A percentile compares a stretch with the other conserved stretches of the same genome.
These are phyloP conservation scores for Luzula sylvatica DNA, from an alignment of 176 grass and related monocot genomes.

Conservation along the genomic window DNA sequence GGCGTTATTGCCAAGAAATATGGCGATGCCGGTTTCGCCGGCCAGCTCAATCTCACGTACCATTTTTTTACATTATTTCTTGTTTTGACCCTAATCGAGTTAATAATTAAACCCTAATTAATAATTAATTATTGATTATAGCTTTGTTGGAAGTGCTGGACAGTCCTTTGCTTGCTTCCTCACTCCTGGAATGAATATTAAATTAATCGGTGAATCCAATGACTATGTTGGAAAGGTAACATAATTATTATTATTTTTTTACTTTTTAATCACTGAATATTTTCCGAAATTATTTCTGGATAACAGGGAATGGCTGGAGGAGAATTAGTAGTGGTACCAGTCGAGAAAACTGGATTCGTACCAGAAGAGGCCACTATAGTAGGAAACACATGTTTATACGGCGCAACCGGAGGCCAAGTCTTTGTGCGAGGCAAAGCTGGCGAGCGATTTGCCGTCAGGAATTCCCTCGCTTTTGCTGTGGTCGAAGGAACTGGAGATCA, in stretches of 20 bases:
- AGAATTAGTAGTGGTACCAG: conserved; percentile 86
- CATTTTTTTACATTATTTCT: conserved; percentile 9
- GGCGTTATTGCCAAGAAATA: conserved; percentile 99
- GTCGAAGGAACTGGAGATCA: conserved; percentile 99
- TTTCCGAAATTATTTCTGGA: too few relatives aligned
- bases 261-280: too few relatives aligned
- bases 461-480: conserved; percentile 90
- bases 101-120: conserved; percentile 2
- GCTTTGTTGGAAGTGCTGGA: conserved; percentile 94
- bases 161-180: conserved; percentile 97
- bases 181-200: conserved; percentile 96
- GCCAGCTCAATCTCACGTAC: conserved; percentile 90
- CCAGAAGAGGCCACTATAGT: conserved; percentile 97
- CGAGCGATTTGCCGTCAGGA: conserved; percentile 96
- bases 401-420: conserved; percentile 93
- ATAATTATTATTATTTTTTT: background rate
- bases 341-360: conserved; percentile 69
- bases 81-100: conserved; percentile 1
- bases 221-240: conserved; percentile 98
- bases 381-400: conserved; percentile 98
- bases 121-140: conserved; percentile 22
- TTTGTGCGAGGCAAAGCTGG: conserved; percentile 95
- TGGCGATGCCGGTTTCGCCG: conserved; percentile 89
- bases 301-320: conserved; percentile 98
- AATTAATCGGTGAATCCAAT: conserved; percentile 81